Evolutionary conservation across 2,329 filamentous ascomycete species (phyloP), one percentile per base, ranked within the genome.

Genomic region (Sporothrix curviconia): DNA sequence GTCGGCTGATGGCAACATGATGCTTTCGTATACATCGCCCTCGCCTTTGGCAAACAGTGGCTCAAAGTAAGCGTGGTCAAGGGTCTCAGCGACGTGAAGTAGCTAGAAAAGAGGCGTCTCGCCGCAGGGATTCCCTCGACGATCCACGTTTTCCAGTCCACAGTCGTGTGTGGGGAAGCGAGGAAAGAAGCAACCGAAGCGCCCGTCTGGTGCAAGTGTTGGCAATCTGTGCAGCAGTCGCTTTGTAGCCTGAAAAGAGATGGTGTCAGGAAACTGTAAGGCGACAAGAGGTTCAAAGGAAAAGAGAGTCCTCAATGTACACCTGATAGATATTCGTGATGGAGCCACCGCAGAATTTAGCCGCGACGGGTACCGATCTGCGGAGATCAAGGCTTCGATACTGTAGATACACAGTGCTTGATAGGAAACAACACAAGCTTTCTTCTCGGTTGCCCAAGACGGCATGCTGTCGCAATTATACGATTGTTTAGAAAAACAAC

Each of bases 11-110:
- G 43, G 43, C 15, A 46, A 25, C 15, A 17, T 25, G 14, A 46
- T 46, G 43, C 32, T 14, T 30, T 46, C 43, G 24, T 46, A 30
- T 9, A 46, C 32, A 25, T 25, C 25, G 4, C 25, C 43, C 6
- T 24, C 46, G 17, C 6, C 46, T 12, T 37, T 37, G 11, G 46
- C 17, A 12, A 50, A 50, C 7, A 50, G 32, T 5, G 46, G 30
- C 46, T 50, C 46, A 50, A 50, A 50, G 30, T 50, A 50, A 6
- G 46, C 46, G 19, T 50, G 30, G 46, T 50, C 46, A 11, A 50
- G 46, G 28, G 46, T 50, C 30, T 50, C 46, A 30, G 46, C 46
- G 17, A 25, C 46, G 46, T 50, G 46, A 30, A 50, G 46, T 17
- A 50, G 46, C 46, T 50, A 28, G 30, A 50, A 15, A 15, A 50